A percentile compares a stretch with the other conserved stretches of the same genome.
phyloP scores from a whole-genome alignment of 176 grass and related monocot species.

The Tuctoria greenei region DNA sequence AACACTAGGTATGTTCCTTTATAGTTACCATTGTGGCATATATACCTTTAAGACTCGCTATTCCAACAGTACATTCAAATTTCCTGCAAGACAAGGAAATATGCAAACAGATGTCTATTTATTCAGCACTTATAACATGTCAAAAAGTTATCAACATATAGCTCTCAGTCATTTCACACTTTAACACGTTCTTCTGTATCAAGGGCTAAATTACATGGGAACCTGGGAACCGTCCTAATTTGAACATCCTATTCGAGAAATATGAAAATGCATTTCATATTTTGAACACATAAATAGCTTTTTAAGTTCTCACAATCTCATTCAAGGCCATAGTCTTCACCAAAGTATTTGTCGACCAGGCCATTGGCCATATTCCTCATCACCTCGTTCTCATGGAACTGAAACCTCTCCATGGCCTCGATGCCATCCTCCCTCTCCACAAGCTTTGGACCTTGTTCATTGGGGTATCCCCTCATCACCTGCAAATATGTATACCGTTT shows the following conservation, averaged over 20 bases:
- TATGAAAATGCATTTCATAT: not conserved
- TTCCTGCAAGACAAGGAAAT: not conserved
- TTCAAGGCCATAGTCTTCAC: constrained; percentile 77
- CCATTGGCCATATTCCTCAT: constrained; percentile 96
- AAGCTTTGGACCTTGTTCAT: constrained; percentile 70
- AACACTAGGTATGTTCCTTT: too few species aligned
- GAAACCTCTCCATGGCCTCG: constrained; percentile 93
- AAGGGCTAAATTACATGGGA: constrained; percentile 7
- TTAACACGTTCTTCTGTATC: not conserved
- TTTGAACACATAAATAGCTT: not conserved
- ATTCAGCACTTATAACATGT: constrained; percentile 4
- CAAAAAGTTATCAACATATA: not conserved
- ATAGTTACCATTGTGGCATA: not conserved
- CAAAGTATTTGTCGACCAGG: constrained; percentile 87
- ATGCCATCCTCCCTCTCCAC: constrained; percentile 87
- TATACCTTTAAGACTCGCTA: not conserved
- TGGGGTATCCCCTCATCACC: constrained; percentile 87
- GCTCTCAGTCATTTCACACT: constrained; percentile 8
- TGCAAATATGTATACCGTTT: constrained; percentile 34
- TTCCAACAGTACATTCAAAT: not conserved
- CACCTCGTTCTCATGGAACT: constrained; percentile 92
- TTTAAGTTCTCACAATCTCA: constrained; percentile 23
- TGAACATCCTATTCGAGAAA: not conserved
- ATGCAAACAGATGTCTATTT: not conserved
- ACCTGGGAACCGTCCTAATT: not conserved